Evolutionary conservation across 805 yeast genomes (phyloP), one percentile per base, ranked within the genome.

Genomic region (Barnettozyma vustinii): DNA sequence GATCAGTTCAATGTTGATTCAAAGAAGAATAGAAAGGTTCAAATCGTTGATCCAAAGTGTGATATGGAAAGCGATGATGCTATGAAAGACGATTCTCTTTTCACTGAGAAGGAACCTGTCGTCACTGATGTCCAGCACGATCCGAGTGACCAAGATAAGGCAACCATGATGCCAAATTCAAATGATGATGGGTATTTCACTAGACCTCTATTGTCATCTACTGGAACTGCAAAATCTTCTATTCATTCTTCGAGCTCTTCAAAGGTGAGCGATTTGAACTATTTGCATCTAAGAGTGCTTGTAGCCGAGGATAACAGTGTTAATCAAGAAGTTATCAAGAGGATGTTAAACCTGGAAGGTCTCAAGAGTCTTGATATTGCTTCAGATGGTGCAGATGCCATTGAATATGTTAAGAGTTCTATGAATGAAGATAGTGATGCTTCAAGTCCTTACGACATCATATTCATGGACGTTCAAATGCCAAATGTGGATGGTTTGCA

Each of bases 401-500:
- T 91, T 36, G 83, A 81, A 10, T 69, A 75, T 44, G 82, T 89
- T 2, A 40, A 8, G 57, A 69, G 23, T 54, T 39, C 30, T 21
- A 39, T 39, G 42, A 9, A 18, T 10, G 21, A 46, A 27, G 49
- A 50, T 15, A 53, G 50, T 26, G 9, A 35, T 19, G 30, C 65
- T 2, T 66, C 66, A 15, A 70, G 70, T 9, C 59, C 63, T 15
- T 89, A 74, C 63, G 92, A 88, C 62, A 67, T 92, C 47, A 80
- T 94, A 2, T 87, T 92, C 62, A 92, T 92, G 99, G 99, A 92
- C 66, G 95, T 92, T 45, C 97, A 92, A 67, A 92, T 91, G 98
- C 98, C 98, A 5, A 83, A 80, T 58, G 74, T 90, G 56, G 97
- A 92, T 63, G 99, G 99, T 3, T 69, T 91, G 27, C 72, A 81